Percentiles rank a stretch among this genome's conserved stretches.
Conservation (phyloP, 257 asterid species). For the Nicotiana knightiana region DNA sequence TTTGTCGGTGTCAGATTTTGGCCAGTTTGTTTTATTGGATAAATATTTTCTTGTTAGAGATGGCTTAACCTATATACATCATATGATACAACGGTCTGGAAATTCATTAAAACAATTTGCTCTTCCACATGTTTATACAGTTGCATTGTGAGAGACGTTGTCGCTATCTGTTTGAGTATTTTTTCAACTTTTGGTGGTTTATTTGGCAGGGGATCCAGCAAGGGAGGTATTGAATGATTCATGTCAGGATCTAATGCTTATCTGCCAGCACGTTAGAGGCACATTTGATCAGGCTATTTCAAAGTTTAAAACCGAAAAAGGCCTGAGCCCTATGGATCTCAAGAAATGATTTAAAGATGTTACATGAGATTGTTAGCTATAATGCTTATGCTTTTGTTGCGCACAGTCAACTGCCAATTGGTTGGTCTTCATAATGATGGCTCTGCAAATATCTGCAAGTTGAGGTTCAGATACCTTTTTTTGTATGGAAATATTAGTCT, state of each 20-base stretch:
- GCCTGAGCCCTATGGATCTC: conserved; percentile 27
- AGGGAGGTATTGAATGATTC: conserved; percentile 80
- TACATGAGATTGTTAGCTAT: neutral
- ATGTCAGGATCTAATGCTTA: conserved; percentile 69
- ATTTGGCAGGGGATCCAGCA: conserved; percentile 62
- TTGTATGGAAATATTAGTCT: neutral
- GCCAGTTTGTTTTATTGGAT: neutral
- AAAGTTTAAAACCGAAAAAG: conserved; percentile 46
- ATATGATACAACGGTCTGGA: neutral
- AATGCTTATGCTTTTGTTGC: neutral
- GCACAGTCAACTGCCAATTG: too few species aligned
- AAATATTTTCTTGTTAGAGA: neutral
- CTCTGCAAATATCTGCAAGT: too few species aligned
- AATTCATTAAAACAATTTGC: neutral
- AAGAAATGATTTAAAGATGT: conserved; percentile 3
- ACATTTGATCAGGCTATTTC: conserved; percentile 60
- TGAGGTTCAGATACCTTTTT: too few species aligned
- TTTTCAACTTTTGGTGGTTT: neutral
- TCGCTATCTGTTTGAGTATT: neutral
- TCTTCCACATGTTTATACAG: neutral
- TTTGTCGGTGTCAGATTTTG: neutral
- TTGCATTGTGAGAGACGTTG: neutral
- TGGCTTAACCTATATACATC: neutral
- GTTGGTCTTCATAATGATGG: too few species aligned
- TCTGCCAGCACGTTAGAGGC: conserved; percentile 61